Evolutionary conservation across 108 stramenopile species (phyloP).

Genomic region (Pseudonitzschia delicatissima): DNA sequence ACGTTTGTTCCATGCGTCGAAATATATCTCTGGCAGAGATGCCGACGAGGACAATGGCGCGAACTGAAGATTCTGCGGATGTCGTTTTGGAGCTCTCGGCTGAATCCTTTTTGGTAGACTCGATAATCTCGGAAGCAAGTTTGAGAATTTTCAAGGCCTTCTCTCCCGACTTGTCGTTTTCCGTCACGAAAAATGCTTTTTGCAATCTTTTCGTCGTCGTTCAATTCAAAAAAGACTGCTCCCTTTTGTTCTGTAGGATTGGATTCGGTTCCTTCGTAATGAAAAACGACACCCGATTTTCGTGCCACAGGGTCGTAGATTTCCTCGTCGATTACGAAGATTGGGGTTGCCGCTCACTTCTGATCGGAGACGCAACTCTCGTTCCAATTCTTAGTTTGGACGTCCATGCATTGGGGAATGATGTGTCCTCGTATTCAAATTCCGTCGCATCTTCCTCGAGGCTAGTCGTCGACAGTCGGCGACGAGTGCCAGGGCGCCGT

Average conservation of each 20-base stretch:
- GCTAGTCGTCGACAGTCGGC: not conserved
- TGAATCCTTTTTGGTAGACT: not conserved
- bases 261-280: not conserved
- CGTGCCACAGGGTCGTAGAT: not conserved
- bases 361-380: slow-evolving; percentile 10
- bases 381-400: slow-evolving; percentile 14
- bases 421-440: slow-evolving; percentile 20
- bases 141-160: slow-evolving; percentile 25
- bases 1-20: slow-evolving; percentile 76
- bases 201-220: slow-evolving; percentile 16
- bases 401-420: slow-evolving; percentile 5
- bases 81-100: not conserved
- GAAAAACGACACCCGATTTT: slow-evolving; percentile 27
- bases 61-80: not conserved
- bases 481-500: slow-evolving; percentile 12
- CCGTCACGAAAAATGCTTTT: slow-evolving; percentile 19
- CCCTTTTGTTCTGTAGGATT: not conserved
- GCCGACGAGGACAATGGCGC: not conserved
- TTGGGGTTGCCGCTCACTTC: not conserved
- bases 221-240: slow-evolving; percentile 24
- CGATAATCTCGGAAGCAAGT: slow-evolving; percentile 20
- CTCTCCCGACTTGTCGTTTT: slow-evolving; percentile 31
- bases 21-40: slow-evolving; percentile 46
- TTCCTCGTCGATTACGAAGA: slow-evolving; percentile 18
- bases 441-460: not conserved